Base-by-base conservation (phyloP, 2,329 filamentous ascomycete species). In the Leptosphaerulina australis region DNA sequence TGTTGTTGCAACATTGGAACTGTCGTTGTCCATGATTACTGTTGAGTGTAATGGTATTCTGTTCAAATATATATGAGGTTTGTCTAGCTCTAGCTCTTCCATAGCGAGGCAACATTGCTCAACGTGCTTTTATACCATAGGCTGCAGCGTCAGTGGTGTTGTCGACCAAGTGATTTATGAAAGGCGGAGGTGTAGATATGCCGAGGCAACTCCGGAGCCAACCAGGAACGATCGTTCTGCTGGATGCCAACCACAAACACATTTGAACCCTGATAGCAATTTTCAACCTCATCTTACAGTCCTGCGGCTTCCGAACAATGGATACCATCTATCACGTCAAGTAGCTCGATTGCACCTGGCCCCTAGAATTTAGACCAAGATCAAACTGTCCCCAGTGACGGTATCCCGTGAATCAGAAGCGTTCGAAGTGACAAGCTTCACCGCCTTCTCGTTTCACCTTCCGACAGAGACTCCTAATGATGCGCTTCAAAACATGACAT, bases 1-100 rank as follows among this genome's bases (percentile, higher is more conserved):
- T 7, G 39, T 24, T 17, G 41, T 20, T 6, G 44, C 49, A 8
- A 26, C 15, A 31, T 34, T 50, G 31, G 46, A 28, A 4, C 34
- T 34, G 22, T 45, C 41, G 22, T 49, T 30, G n/a, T 53, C 35
- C 59, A 62, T 62, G n/a, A n/a, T n/a, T n/a, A n/a, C n/a, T n/a
- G n/a, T n/a, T n/a, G n/a, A n/a, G n/a, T n/a, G 26, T 10, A 11
- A 22, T 35, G 17, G 28, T 10, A n/a, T n/a, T 29, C 8, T 29
- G 4, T 44, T 29, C 12, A 29, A 29, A 7, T 12, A 29, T 29
- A 4, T 29, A 10, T 25, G 24, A 10, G n/a, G n/a, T n/a, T n/a
- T n/a, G n/a, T n/a, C n/a, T n/a, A n/a, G n/a, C n/a, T n/a, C n/a
- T n/a, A n/a, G n/a, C n/a, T n/a, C n/a, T n/a, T n/a, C n/a, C n/a